A percentile compares a stretch with the other conserved stretches of the same genome.
Conservation (phyloP, 1,284 basidiomycete genomes). For the Thecaphora thlaspeos region DNA sequence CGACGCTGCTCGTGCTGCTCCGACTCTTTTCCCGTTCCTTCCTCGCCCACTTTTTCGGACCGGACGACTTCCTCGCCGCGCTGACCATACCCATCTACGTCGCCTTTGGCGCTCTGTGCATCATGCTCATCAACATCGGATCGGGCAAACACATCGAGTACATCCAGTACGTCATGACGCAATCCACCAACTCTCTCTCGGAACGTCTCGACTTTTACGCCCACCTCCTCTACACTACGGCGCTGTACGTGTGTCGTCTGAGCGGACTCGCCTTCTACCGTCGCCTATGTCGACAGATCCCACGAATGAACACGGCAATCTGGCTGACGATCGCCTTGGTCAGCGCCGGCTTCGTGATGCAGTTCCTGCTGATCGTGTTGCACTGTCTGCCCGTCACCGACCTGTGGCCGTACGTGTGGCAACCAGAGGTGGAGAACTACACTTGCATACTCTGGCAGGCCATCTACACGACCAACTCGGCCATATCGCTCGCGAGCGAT, state of each 20-base stretch:
- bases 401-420: background rate
- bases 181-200: background rate
- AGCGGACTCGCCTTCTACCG: background rate
- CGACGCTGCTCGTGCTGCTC: background rate
- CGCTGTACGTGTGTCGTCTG: background rate
- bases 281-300: background rate
- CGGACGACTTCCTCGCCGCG: background rate
- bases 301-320: background rate
- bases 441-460: background rate
- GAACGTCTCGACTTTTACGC: background rate
- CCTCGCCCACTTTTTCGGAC: background rate
- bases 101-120: background rate
- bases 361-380: background rate
- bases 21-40: background rate
- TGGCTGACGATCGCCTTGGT: background rate
- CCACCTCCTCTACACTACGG: background rate
- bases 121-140: background rate
- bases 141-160: background rate
- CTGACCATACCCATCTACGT: background rate
- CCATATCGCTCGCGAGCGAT: background rate
- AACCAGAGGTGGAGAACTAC: background rate
- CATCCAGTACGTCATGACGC: background rate
- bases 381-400: background rate
- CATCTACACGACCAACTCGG: background rate
- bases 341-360: background rate